phyloP scores from a whole-genome alignment of 495 filamentous ascomycete genomes.

The Penicillium robsamsonii region DNA sequence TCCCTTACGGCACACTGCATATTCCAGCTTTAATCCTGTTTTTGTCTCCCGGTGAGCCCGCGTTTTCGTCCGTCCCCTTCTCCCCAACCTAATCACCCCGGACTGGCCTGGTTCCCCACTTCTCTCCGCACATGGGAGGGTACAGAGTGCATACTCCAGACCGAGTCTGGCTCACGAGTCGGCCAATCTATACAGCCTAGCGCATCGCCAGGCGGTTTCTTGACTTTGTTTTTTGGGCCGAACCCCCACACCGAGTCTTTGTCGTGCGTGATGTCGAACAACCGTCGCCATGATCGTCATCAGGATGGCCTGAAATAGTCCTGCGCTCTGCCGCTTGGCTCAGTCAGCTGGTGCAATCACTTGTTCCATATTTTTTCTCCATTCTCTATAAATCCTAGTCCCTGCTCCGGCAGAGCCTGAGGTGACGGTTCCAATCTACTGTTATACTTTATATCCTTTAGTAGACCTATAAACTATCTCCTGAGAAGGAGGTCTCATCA shows the following conservation, averaged over 20 bases:
- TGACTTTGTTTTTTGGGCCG: not conserved
- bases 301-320: slow-evolving; percentile 1
- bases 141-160: not conserved
- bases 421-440: slow-evolving; percentile 2
- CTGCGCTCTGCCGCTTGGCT: not conserved
- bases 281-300: not conserved
- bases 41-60: slow-evolving; percentile 14
- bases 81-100: not conserved
- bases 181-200: not conserved
- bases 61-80: slow-evolving; percentile 5
- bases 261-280: not conserved
- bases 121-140: slow-evolving; percentile 2
- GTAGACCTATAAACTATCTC: not conserved
- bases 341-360: not conserved
- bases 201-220: not conserved
- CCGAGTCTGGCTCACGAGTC: not conserved
- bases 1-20: not conserved
- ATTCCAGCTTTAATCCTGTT: not conserved
- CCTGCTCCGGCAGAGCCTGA: not conserved
- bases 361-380: not conserved
- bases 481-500: slow-evolving; percentile 15
- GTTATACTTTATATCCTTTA: slow-evolving; percentile 2
- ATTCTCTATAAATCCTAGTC: not conserved
- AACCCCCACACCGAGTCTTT: not conserved
- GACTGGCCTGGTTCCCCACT: slow-evolving; percentile 1